phyloP scores from a whole-genome alignment of 1,284 basidiomycete genomes.

The Sporisorium iseilematis-ciliati region DNA sequence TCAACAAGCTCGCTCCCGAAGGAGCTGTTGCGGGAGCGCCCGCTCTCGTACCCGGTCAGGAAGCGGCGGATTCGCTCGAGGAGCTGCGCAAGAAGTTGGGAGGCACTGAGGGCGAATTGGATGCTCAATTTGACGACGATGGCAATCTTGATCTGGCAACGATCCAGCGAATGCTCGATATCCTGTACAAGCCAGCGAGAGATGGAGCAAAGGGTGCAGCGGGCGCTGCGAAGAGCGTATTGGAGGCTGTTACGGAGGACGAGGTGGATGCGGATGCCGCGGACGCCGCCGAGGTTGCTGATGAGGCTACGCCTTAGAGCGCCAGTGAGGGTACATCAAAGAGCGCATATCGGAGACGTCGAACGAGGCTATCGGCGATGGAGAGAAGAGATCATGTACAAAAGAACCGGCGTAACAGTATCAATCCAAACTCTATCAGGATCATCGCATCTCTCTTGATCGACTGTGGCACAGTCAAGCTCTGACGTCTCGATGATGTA shows the following conservation, averaged over 20 bases:
- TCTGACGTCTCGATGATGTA: too few species aligned
- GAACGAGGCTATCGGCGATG: too few species aligned
- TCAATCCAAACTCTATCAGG: too few species aligned
- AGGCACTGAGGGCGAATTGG: slow-evolving; percentile 42
- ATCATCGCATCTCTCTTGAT: too few species aligned
- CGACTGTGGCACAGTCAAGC: too few species aligned
- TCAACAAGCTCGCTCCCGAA: slow-evolving; percentile 46
- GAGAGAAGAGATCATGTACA: too few species aligned
- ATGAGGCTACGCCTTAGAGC: slow-evolving; percentile 27
- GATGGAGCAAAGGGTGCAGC: slow-evolving; percentile 36
- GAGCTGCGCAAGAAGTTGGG: slow-evolving; percentile 32
- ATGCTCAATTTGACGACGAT: slow-evolving; percentile 60
- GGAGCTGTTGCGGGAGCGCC: slow-evolving; percentile 32
- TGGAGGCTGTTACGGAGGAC: slow-evolving; percentile 36
- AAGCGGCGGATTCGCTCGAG: slow-evolving; percentile 30
- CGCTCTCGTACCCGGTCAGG: slow-evolving; percentile 45
- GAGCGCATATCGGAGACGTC: too few species aligned
- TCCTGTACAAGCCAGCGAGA: slow-evolving; percentile 52
- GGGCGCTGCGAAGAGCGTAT: slow-evolving; percentile 22
- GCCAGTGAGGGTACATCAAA: too few species aligned
- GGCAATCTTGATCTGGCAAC: slow-evolving; percentile 61
- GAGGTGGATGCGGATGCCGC: slow-evolving; percentile 40
- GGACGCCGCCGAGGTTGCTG: slow-evolving; percentile 43
- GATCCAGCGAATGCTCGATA: slow-evolving; percentile 60
- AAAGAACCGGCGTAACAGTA: too few species aligned